Percentiles rank a stretch among this genome's conserved stretches.
Evolutionary conservation across 164 flowering plant genomes (phyloP).

Genomic region (Sedum album): DNA sequence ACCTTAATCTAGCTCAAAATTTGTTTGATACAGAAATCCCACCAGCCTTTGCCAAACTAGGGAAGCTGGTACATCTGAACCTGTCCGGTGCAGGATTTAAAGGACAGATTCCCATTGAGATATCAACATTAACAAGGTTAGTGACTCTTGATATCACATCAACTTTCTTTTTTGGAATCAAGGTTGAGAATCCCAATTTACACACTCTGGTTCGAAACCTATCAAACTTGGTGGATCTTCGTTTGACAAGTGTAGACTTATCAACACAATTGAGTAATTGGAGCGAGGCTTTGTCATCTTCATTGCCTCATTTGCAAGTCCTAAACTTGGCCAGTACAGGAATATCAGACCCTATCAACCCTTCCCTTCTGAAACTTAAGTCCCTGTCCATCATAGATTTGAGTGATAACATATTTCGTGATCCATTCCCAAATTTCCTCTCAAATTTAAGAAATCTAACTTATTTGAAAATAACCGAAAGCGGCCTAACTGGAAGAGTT

Average conservation of each 20-base stretch:
- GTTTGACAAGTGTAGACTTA: slow-evolving; percentile 11
- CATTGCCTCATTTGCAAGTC: slow-evolving; percentile 11
- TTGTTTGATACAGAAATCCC: not conserved
- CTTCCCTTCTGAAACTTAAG: slow-evolving; percentile 20
- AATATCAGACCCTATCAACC: slow-evolving; percentile 22
- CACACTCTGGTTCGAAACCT: slow-evolving; percentile 8
- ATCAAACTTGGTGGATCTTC: slow-evolving; percentile 2
- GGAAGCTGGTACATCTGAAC: not conserved
- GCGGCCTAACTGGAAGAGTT: slow-evolving; percentile 17
- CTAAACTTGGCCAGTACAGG: slow-evolving; percentile 8
- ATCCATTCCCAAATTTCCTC: slow-evolving; percentile 23
- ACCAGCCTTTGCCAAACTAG: not conserved
- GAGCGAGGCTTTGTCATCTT: slow-evolving; percentile 13
- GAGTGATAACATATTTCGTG: slow-evolving; percentile 13
- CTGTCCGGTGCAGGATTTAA: not conserved
- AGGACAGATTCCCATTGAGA: not conserved
- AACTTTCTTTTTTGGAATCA: not conserved
- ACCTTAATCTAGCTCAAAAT: not conserved
- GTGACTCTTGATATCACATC: slow-evolving; percentile 24
- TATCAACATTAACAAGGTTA: slow-evolving; percentile 10
- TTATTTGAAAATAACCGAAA: slow-evolving; percentile 10
- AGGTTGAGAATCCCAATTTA: slow-evolving; percentile 22
- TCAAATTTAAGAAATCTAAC: slow-evolving; percentile 19
- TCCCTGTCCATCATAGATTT: slow-evolving; percentile 15
- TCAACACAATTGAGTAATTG: slow-evolving; percentile 11